phyloP scores from a whole-genome alignment of 768 basidiomycete species.

The Paxillus ammoniavirescens region DNA sequence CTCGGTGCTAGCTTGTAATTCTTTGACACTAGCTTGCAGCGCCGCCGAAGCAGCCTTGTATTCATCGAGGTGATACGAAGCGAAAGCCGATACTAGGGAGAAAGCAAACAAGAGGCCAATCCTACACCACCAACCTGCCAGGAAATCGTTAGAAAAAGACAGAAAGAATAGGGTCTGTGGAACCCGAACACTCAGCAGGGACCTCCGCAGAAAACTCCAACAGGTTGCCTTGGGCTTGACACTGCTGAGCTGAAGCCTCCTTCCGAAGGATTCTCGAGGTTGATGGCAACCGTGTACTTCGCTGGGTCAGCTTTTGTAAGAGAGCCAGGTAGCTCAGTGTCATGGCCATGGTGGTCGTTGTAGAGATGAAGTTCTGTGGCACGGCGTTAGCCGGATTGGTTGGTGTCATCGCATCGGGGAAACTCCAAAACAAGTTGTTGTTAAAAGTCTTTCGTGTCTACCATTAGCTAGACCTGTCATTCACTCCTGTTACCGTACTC shows the following conservation, averaged over 20 bases:
- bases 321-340: constrained; percentile 29
- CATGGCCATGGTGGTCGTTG: constrained; percentile 34
- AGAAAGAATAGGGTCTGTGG: constrained; percentile 3
- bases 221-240: constrained; percentile 64
- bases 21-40: constrained; percentile 83
- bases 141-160: neutral
- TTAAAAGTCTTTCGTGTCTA: no score
- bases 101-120: constrained; percentile 89
- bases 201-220: constrained; percentile 73
- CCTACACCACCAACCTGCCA: constrained; percentile 34
- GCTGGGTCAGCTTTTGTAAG: constrained; percentile 13
- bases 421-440: no score
- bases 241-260: constrained; percentile 38
- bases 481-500: constrained; percentile 5
- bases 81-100: constrained; percentile 82
- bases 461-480: no score
- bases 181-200: no score
- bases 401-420: neutral
- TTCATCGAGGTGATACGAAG: constrained; percentile 88
- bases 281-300: constrained; percentile 39
- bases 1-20: constrained; percentile 79
- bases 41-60: constrained; percentile 87
- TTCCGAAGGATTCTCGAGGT: constrained; percentile 44
- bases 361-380: neutral
- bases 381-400: constrained; percentile 24